Evolutionary conservation across 805 yeast species (phyloP).

Genomic region (Isabelozyma heimii): DNA sequence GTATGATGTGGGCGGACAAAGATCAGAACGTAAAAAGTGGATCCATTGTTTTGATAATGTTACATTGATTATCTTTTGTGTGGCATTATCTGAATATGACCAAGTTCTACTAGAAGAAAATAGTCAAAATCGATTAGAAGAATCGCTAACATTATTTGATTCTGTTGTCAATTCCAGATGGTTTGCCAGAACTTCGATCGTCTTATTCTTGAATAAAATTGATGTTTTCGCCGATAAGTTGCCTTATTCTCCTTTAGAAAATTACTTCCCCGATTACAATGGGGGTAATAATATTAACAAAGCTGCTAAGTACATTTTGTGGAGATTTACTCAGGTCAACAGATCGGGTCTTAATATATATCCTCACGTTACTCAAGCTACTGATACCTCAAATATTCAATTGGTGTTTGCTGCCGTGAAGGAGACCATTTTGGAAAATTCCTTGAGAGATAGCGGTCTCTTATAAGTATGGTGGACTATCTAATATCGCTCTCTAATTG

Average conservation of each 20-base stretch:
- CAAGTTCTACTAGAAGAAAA: slow-evolving; percentile 78
- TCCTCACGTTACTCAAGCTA: slow-evolving; percentile 93
- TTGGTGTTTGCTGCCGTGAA: slow-evolving; percentile 82
- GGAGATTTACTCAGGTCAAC: slow-evolving; percentile 86
- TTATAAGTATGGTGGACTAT: slow-evolving; percentile 25
- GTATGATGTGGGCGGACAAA: slow-evolving; percentile 91
- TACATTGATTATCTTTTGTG: slow-evolving; percentile 85
- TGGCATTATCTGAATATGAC: slow-evolving; percentile 87
- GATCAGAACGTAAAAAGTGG: slow-evolving; percentile 96
- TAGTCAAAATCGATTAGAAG: slow-evolving; percentile 74
- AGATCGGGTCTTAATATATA: slow-evolving; percentile 77
- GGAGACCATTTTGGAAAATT: slow-evolving; percentile 75
- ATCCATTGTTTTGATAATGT: slow-evolving; percentile 95
- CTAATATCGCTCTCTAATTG: background rate
- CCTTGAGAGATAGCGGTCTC: slow-evolving; percentile 73
- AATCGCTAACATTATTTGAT: slow-evolving; percentile 80
- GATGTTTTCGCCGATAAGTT: slow-evolving; percentile 87
- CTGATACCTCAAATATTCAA: slow-evolving; percentile 86
- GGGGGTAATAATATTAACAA: slow-evolving; percentile 89
- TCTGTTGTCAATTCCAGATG: slow-evolving; percentile 90
- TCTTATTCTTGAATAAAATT: slow-evolving; percentile 82
- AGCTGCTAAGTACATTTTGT: slow-evolving; percentile 86
- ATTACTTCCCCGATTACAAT: slow-evolving; percentile 83
- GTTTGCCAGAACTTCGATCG: slow-evolving; percentile 85
- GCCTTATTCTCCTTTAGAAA: slow-evolving; percentile 75